Conservation (phyloP, 805 yeast species). For the Ogataea pignaliae region DNA sequence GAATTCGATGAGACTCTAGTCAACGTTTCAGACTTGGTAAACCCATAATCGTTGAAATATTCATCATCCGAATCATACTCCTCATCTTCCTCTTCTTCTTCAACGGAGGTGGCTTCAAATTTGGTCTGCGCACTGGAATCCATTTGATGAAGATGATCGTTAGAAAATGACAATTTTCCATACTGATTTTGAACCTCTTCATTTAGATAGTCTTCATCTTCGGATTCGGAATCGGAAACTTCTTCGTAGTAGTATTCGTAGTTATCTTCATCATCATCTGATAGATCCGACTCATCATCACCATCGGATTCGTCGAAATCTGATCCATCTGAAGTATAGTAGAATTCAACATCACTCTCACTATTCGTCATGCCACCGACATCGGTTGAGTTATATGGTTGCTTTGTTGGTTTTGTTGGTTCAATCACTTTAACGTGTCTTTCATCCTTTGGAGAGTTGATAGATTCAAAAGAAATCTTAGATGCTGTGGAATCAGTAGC, state of each 20-base stretch:
- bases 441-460: conserved; percentile 6
- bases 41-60: conserved; percentile 2
- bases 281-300: conserved; percentile 22
- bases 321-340: conserved; percentile 24
- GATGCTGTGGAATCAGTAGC: conserved; percentile 15
- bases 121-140: background rate
- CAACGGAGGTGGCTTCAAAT: background rate
- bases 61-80: conserved; percentile 11
- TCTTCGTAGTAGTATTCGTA: conserved; percentile 17
- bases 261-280: conserved; percentile 20
- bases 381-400: conserved; percentile 4
- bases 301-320: conserved; percentile 27
- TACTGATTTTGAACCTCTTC: no score
- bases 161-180: no score
- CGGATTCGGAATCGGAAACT: conserved; percentile 12
- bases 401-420: conserved; percentile 9
- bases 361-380: conserved; percentile 10
- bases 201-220: background rate
- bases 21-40: conserved; percentile 7
- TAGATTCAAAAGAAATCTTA: conserved; percentile 16
- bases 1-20: conserved; percentile 3
- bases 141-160: no score
- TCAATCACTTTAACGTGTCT: conserved; percentile 14
- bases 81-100: conserved; percentile 5
- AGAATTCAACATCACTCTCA: conserved; percentile 5